phyloP scores from a whole-genome alignment of 2,329 filamentous ascomycete species.

The Mycosphaerella sp. region DNA sequence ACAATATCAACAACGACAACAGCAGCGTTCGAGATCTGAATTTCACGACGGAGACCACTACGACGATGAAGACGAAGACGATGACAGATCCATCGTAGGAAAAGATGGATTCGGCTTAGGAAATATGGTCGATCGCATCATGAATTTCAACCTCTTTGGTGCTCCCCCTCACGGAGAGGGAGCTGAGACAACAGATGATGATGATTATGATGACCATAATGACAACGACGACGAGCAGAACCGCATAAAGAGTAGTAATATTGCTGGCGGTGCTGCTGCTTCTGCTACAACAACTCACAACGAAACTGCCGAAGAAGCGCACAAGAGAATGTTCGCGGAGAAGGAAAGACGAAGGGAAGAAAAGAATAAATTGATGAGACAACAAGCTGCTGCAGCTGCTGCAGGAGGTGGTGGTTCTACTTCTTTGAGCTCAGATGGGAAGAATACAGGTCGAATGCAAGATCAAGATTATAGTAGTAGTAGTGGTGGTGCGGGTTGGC shows the following conservation, averaged over 20 bases:
- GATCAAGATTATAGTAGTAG: conserved; percentile 13
- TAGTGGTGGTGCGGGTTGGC: conserved; percentile 44
- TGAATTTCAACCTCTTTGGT: conserved; percentile 52
- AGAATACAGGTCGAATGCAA: conserved; percentile 31
- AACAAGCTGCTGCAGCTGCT: conserved; percentile 25
- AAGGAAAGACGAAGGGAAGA: conserved; percentile 30
- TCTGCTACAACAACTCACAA: conserved; percentile 18
- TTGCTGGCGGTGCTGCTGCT: conserved; percentile 14
- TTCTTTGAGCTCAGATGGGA: conserved; percentile 19
- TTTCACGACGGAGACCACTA: conserved; percentile 41
- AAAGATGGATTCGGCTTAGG: conserved; percentile 51
- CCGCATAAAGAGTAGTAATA: conserved; percentile 20
- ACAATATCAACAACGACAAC: neutral
- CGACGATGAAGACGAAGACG: conserved; percentile 36
- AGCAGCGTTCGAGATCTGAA: conserved; percentile 35
- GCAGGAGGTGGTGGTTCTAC: conserved; percentile 10
- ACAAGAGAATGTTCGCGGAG: conserved; percentile 32
- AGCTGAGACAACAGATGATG: conserved; percentile 34
- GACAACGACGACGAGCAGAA: neutral
- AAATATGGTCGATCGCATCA: conserved; percentile 51
- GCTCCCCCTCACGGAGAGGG: conserved; percentile 44
- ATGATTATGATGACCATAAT: conserved; percentile 5
- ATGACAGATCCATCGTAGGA: conserved; percentile 48
- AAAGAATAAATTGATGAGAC: conserved; percentile 27
- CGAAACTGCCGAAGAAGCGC: conserved; percentile 29